Evolutionary conservation across 495 filamentous ascomycete species (phyloP).

Genomic region (Bathelium albidoporum): DNA sequence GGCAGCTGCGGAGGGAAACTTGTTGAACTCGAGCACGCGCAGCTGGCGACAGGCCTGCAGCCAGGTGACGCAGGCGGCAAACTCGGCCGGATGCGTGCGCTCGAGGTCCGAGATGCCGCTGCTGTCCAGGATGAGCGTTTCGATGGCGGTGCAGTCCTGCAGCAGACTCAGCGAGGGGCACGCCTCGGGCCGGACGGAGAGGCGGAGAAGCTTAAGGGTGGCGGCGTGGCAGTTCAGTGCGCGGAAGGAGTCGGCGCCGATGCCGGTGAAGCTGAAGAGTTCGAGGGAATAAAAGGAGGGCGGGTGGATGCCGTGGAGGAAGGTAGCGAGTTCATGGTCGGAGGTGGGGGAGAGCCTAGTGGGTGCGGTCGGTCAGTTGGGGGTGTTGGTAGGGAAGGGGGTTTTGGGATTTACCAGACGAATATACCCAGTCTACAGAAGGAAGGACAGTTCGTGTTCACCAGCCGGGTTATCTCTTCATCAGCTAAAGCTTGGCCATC

Average conservation of each 20-base stretch:
- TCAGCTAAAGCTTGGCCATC: conserved; percentile 47
- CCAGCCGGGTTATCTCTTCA: conserved; percentile 39
- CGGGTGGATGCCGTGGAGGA: conserved; percentile 45
- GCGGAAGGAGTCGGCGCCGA: conserved; percentile 45
- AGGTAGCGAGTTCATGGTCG: conserved; percentile 46
- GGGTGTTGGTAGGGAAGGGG: conserved; percentile 46
- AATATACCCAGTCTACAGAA: conserved; percentile 53
- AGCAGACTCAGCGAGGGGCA: conserved; percentile 42
- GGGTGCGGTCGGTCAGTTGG: conserved; percentile 47
- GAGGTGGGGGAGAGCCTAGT: conserved; percentile 30
- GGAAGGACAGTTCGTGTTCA: conserved; percentile 47
- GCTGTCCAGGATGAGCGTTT: conserved; percentile 39
- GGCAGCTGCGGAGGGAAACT: conserved; percentile 39
- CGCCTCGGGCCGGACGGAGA: conserved; percentile 41
- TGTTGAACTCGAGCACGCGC: conserved; percentile 38
- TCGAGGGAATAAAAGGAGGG: conserved; percentile 52
- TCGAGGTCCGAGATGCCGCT: conserved; percentile 32
- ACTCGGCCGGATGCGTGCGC: conserved; percentile 37
- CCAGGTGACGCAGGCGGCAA: conserved; percentile 44
- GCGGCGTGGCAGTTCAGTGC: conserved; percentile 47
- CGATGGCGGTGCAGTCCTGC: conserved; percentile 41
- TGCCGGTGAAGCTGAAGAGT: conserved; percentile 40
- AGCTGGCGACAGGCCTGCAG: conserved; percentile 47
- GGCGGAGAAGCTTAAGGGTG: conserved; percentile 46
- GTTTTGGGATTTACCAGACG: conserved; percentile 36